Percentiles rank a stretch among this genome's conserved stretches.
Evolutionary conservation across 2,329 filamentous ascomycete species (phyloP).

Genomic region (Aspergillus persii): DNA sequence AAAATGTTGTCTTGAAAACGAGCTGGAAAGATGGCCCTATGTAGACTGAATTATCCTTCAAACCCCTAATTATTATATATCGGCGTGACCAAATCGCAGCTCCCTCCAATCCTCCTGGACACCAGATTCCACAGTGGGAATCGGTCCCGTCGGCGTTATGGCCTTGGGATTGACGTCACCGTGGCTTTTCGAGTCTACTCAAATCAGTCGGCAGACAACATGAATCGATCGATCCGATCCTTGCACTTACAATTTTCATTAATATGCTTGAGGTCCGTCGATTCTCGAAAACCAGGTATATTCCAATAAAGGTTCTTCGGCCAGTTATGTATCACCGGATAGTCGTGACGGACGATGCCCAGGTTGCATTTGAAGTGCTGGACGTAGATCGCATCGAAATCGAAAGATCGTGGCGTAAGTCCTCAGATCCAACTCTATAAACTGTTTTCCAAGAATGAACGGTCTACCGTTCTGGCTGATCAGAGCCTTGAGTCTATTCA

Average conservation of each 20-base stretch:
- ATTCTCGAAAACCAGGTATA: slow-evolving; percentile 54
- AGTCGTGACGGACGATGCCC: slow-evolving; percentile 59
- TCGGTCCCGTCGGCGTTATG: slow-evolving; percentile 64
- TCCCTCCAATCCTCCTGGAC: slow-evolving; percentile 51
- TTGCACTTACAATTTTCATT: slow-evolving; percentile 57
- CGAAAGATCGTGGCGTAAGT: slow-evolving; percentile 59
- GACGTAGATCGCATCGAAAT: slow-evolving; percentile 62
- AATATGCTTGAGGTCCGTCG: slow-evolving; percentile 65
- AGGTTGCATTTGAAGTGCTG: slow-evolving; percentile 68
- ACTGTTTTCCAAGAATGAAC: slow-evolving; percentile 53
- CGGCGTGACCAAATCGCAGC: slow-evolving; percentile 33
- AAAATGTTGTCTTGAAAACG: not conserved
- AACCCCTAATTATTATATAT: not conserved
- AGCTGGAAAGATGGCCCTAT: not conserved
- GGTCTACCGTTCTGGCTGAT: slow-evolving; percentile 50
- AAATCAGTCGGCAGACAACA: not conserved
- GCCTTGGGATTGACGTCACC: slow-evolving; percentile 58
- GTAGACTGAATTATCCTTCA: not conserved
- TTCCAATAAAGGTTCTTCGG: slow-evolving; percentile 60
- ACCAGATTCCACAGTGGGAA: slow-evolving; percentile 55
- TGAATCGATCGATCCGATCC: not conserved
- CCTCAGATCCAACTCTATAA: slow-evolving; percentile 61
- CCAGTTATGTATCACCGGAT: slow-evolving; percentile 62
- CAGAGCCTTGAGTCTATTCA: slow-evolving; percentile 58
- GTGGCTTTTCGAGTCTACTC: slow-evolving; percentile 57